These are phyloP conservation scores for Vaccinium corymbosum DNA, from an alignment of 148 eudicot genomes.

Conservation along the genomic window DNA sequence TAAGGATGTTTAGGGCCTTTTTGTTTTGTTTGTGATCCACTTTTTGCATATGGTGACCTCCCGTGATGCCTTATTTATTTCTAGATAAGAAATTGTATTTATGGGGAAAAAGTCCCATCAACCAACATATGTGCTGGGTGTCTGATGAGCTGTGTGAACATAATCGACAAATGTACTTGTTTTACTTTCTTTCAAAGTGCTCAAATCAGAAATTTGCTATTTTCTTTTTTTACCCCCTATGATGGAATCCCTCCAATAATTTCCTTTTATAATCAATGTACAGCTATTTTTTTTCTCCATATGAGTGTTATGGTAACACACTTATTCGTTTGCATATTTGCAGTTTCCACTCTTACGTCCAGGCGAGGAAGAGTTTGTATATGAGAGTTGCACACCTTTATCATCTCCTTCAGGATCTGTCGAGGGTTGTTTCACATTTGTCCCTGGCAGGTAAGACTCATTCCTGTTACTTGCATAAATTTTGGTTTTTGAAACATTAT, in stretches of 20 bases:
- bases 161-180: background rate
- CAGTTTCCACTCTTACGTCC: conserved; percentile 78
- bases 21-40: background rate
- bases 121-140: background rate
- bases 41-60: background rate
- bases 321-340: conserved; percentile 19
- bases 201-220: background rate
- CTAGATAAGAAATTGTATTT: background rate
- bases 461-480: background rate
- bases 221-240: background rate
- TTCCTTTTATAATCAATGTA: background rate
- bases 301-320: background rate
- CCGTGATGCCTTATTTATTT: background rate
- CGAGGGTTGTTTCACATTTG: conserved; percentile 81
- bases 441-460: conserved; percentile 75
- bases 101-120: background rate
- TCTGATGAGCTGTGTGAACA: background rate
- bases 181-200: background rate
- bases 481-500: background rate
- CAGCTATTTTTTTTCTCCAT: background rate
- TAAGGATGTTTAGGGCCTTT: background rate
- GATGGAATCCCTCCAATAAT: background rate
- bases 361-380: conserved; percentile 79
- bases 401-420: conserved; percentile 49
- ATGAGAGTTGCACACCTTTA: conserved; percentile 60